Evolutionary conservation across 495 filamentous ascomycete species (phyloP).

Genomic region (Saxispiralis lemnorum): DNA sequence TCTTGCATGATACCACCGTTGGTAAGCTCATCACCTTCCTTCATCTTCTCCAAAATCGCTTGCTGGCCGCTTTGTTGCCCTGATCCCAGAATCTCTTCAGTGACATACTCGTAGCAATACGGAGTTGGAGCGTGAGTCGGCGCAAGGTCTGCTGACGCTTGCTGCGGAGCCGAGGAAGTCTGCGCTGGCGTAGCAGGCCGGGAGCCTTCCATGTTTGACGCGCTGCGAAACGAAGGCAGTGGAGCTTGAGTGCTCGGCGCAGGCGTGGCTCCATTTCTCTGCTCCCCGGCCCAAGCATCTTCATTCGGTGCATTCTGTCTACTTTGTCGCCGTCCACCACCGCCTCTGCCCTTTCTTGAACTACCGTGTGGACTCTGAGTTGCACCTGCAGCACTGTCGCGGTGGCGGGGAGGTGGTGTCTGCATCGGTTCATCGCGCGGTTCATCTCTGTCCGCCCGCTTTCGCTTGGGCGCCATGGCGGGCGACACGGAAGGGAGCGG

Average conservation of each 20-base stretch:
- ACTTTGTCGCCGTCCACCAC: constrained; percentile 2
- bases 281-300: background rate
- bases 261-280: background rate
- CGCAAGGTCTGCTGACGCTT: background rate
- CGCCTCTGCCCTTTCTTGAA: background rate
- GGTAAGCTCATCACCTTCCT: constrained; percentile 45
- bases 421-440: too few relatives aligned
- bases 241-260: constrained; percentile 11
- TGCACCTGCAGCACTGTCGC: too few relatives aligned
- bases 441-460: too few relatives aligned
- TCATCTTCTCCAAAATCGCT: constrained; percentile 33
- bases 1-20: constrained; percentile 70
- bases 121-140: constrained; percentile 5
- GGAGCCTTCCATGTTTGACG: constrained; percentile 1
- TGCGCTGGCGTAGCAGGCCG: constrained; percentile 3
- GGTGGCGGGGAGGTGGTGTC: constrained; percentile 16
- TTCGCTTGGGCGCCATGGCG: constrained; percentile 18
- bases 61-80: constrained; percentile 40
- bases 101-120: constrained; percentile 43
- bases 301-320: background rate
- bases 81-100: constrained; percentile 27
- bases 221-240: constrained; percentile 8
- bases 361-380: background rate
- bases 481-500: constrained; percentile 4
- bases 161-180: background rate